Base-by-base conservation (phyloP, 2,329 filamentous ascomycete genomes). In the Periconia digitata region DNA sequence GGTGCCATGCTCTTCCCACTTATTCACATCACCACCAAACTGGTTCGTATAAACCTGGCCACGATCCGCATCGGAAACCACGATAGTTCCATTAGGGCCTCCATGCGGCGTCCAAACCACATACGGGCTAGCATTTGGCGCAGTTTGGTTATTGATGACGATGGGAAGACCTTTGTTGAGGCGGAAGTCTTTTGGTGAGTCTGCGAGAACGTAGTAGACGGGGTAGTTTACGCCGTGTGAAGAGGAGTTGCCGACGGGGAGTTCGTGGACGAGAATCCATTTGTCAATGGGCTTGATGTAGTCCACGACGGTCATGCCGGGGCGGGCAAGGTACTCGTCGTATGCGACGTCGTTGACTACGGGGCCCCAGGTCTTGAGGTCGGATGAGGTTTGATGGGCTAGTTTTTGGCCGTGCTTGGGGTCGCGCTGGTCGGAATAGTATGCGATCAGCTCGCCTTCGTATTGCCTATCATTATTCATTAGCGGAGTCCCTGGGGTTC, bases 341-440 rank as follows among this genome's bases (percentile, higher is more conserved):
- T 60, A 58, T 7, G 50, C 53, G 8, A 63, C 59, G 24, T 61
- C 60, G 23, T 62, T 54, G 21, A 60, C 49, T 18, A 55, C 54
- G 6, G 55, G 54, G n/a, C 58, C 53, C 57, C 57, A 62, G 16
- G 44, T 55, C 40, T 53, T 55, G 15, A 62, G 48, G n/a, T 60
- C 53, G 7, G 36, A 46, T 12, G 54, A 51, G 23, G 50, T 56
- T 40, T 62, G 57, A 32, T 62, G 59, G 13, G 57, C 50, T 17
- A 63, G 57, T 41, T 63, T 63, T 43, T 63, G 60, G 36, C 50
- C 54, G 36, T 63, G 59, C 16, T 55, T 55, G 17, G 50, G 50
- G 34, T 63, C 60, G 22, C 59, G 57, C 42, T 63, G 59, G 50
- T 62, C 59, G 0, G 60, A 63, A 53, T 63, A 63, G 54, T 59